phyloP scores from a whole-genome alignment of 1,284 basidiomycete species.

The Fistulina hepatica region DNA sequence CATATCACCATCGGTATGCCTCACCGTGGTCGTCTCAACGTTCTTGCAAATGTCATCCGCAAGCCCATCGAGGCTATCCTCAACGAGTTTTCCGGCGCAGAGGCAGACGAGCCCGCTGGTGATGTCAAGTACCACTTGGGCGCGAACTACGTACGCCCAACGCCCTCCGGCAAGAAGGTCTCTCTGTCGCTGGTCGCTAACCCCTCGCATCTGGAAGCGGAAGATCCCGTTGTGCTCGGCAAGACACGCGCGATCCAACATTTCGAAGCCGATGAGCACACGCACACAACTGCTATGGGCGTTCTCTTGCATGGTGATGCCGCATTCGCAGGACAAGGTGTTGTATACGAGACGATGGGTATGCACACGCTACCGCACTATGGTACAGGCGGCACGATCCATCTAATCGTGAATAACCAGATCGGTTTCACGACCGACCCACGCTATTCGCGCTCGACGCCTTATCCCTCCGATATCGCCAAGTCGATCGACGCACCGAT shows the following conservation, averaged over 20 bases:
- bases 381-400: constrained; percentile 96
- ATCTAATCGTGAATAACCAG: constrained; percentile 99
- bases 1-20: constrained; percentile 99
- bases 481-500: constrained; percentile 98
- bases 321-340: constrained; percentile 96
- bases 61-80: constrained; percentile 98
- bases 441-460: constrained; percentile 93
- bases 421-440: constrained; percentile 99
- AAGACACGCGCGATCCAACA: constrained; percentile 97
- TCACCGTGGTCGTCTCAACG: constrained; percentile 96
- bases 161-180: constrained; percentile 96
- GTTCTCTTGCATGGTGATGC: constrained; percentile 97
- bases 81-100: constrained; percentile 87
- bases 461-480: constrained; percentile 98
- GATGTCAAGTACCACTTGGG: constrained; percentile 99
- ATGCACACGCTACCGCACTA: constrained; percentile 94
- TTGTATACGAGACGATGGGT: constrained; percentile 99
- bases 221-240: constrained; percentile 94
- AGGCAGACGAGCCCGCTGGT: constrained; percentile 75
- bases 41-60: constrained; percentile 96
- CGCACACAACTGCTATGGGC: constrained; percentile 79
- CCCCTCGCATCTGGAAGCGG: constrained; percentile 96
- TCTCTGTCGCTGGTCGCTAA: constrained; percentile 97
- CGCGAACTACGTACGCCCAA: constrained; percentile 97
- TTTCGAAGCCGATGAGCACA: constrained; percentile 78